Evolutionary conservation across 495 filamentous ascomycete genomes (phyloP).

Genomic region (Wilcoxina mikolae): DNA sequence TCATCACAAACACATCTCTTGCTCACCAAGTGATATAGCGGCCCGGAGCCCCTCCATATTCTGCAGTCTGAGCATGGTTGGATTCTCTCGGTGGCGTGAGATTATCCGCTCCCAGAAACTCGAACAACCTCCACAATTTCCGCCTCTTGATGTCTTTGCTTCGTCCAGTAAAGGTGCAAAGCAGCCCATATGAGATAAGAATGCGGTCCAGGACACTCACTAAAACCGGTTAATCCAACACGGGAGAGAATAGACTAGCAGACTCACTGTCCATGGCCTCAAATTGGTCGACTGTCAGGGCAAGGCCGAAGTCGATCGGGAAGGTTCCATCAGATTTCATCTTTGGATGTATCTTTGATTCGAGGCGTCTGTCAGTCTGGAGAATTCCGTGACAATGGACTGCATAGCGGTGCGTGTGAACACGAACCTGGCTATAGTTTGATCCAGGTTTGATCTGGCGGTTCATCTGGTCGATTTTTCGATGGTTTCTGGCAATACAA

Average conservation of each 20-base stretch:
- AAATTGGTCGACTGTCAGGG: constrained; percentile 14
- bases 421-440: constrained; percentile 10
- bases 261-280: constrained; percentile 12
- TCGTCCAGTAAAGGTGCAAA: not conserved
- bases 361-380: too few species aligned
- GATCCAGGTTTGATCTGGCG: constrained; percentile 5
- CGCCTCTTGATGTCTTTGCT: not conserved
- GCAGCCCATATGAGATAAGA: constrained; percentile 6
- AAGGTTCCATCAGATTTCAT: constrained; percentile 11
- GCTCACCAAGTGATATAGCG: not conserved
- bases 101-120: constrained; percentile 11
- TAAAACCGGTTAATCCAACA: not conserved
- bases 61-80: not conserved
- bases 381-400: too few species aligned
- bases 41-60: not conserved
- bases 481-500: constrained; percentile 5
- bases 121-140: constrained; percentile 9
- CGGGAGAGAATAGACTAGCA: not conserved
- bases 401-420: too few species aligned
- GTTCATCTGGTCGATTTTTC: constrained; percentile 10
- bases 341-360: constrained; percentile 20
- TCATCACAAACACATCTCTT: not conserved
- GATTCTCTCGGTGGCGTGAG: not conserved
- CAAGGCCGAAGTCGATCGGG: constrained; percentile 13
- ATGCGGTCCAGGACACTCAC: constrained; percentile 12